These are phyloP conservation scores for Endoconidiophora polonica DNA, from an alignment of 2,329 filamentous ascomycete genomes.

Conservation along the genomic window DNA sequence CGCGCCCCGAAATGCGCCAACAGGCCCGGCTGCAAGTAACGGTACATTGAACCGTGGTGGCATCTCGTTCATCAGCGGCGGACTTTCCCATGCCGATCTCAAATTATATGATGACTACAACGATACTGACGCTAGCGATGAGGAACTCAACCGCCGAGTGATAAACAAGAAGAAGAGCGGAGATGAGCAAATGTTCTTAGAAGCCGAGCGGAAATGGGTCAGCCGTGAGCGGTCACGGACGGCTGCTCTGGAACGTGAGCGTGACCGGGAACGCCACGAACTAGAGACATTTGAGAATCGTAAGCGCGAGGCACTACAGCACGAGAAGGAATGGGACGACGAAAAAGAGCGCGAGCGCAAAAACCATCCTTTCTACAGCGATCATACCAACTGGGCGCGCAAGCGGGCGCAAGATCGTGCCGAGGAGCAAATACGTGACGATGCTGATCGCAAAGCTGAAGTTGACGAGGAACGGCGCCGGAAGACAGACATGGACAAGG, in stretches of 20 bases:
- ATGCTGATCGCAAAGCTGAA: constrained; percentile 66
- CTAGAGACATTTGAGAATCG: constrained; percentile 46
- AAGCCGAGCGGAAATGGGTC: constrained; percentile 78
- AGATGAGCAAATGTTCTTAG: constrained; percentile 62
- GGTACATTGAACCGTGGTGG: constrained; percentile 25
- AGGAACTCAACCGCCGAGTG: constrained; percentile 62
- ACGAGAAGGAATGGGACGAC: constrained; percentile 65
- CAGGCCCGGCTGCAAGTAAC: constrained; percentile 56
- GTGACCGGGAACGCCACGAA: constrained; percentile 62
- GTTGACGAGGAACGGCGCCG: constrained; percentile 55
- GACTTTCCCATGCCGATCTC: constrained; percentile 29
- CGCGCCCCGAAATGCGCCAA: constrained; percentile 51
- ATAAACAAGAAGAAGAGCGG: constrained; percentile 57
- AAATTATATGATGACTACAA: constrained; percentile 47
- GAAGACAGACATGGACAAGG: constrained; percentile 57
- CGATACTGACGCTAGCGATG: constrained; percentile 73
- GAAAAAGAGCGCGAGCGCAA: constrained; percentile 63
- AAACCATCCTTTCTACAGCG: constrained; percentile 67
- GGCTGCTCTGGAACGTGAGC: constrained; percentile 72
- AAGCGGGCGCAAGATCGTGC: constrained; percentile 59
- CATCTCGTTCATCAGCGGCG: constrained; percentile 57
- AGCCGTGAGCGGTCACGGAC: constrained; percentile 74
- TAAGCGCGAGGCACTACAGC: constrained; percentile 51
- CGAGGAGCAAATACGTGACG: constrained; percentile 61
- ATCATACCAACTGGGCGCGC: constrained; percentile 69